Percentiles rank a stretch among this genome's conserved stretches.
phyloP scores from a whole-genome alignment of 441 rosid genomes.

The Erodium moschatum region DNA sequence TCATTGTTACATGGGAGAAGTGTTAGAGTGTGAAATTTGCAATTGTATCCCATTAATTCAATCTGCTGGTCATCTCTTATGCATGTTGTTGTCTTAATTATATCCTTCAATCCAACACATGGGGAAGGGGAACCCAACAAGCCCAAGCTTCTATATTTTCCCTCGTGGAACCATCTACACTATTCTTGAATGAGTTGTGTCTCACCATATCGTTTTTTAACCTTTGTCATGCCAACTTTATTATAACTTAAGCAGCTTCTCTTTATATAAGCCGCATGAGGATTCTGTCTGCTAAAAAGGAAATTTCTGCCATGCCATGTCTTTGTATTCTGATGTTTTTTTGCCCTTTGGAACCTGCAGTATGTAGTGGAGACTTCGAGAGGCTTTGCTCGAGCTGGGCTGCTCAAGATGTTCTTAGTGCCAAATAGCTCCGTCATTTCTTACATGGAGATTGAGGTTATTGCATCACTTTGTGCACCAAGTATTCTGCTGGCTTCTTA shows the following conservation, averaged over 20 bases:
- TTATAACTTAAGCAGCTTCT: neutral
- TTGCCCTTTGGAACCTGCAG: conserved; percentile 1
- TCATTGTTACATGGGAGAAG: neutral
- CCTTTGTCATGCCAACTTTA: neutral
- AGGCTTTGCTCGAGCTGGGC: neutral
- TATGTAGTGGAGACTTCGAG: neutral
- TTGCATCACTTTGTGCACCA: neutral
- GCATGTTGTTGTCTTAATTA: neutral
- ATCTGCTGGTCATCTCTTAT: neutral
- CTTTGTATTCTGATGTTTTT: neutral
- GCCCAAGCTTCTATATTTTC: neutral
- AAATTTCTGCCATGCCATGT: neutral
- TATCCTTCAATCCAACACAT: neutral
- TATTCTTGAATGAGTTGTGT: neutral
- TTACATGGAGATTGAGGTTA: conserved; percentile 5
- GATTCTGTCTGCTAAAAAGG: neutral
- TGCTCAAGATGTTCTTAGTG: neutral
- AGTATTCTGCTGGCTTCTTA: neutral
- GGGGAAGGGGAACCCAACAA: neutral
- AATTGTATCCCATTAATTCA: neutral
- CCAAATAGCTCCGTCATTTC: neutral
- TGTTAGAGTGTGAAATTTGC: neutral
- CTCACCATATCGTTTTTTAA: neutral
- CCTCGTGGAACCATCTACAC: neutral
- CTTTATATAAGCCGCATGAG: neutral